Conservation (phyloP, 1,284 basidiomycete species). For the Wallemia mellicola region DNA sequence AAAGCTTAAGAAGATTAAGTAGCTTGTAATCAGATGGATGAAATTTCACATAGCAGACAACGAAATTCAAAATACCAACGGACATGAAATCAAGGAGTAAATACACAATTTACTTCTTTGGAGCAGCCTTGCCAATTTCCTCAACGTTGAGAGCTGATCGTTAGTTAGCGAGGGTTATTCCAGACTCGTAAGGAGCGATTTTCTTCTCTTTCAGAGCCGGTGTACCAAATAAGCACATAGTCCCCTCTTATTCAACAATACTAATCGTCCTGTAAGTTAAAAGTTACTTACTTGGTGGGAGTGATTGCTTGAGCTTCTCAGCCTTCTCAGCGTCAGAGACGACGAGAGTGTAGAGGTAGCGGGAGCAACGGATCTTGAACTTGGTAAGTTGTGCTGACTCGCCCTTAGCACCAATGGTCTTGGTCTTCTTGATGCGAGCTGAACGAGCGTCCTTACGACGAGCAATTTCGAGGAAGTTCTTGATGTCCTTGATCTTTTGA, state of each 20-base stretch:
- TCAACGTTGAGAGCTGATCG: background rate
- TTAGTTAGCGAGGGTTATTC: background rate
- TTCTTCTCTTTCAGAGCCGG: background rate
- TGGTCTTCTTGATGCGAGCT: constrained; percentile 84
- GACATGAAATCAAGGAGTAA: background rate
- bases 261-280: background rate
- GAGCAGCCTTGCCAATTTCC: background rate
- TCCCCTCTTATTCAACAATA: background rate
- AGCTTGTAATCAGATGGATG: background rate
- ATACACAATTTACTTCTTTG: background rate
- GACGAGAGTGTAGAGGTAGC: constrained; percentile 89
- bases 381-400: constrained; percentile 49
- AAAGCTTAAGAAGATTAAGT: constrained; percentile 19
- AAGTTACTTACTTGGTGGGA: constrained; percentile 54
- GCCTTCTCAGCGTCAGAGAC: constrained; percentile 94
- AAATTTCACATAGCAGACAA: background rate
- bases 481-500: constrained; percentile 92
- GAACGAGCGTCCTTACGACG: constrained; percentile 37
- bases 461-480: constrained; percentile 91
- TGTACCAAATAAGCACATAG: background rate
- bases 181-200: background rate
- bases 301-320: constrained; percentile 81
- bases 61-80: background rate
- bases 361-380: constrained; percentile 95
- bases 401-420: constrained; percentile 17